Conservation (phyloP, 495 filamentous ascomycete genomes). For the Trichoderma erinaceum region DNA sequence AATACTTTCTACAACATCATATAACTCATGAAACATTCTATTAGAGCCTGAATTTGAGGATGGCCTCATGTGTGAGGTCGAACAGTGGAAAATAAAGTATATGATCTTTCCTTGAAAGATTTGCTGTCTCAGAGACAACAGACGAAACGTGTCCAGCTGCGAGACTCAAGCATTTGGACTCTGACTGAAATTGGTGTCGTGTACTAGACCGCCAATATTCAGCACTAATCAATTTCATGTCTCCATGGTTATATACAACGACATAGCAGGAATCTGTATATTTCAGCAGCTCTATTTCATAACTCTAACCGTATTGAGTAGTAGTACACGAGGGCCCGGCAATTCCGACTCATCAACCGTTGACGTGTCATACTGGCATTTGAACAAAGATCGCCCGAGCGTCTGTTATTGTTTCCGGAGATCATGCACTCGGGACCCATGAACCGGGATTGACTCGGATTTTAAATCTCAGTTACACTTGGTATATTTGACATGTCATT, state of each 20-base stretch:
- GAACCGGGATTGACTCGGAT: constrained; percentile 2
- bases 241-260: constrained; percentile 13
- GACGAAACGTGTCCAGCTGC: constrained; percentile 23
- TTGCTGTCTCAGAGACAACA: constrained; percentile 26
- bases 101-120: constrained; percentile 49
- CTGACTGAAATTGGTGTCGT: constrained; percentile 31
- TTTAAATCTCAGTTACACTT: constrained; percentile 12
- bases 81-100: constrained; percentile 50
- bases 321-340: constrained; percentile 24
- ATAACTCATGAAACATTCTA: constrained; percentile 44
- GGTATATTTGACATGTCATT: constrained; percentile 5
- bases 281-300: constrained; percentile 42
- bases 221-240: constrained; percentile 18
- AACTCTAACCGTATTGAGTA: constrained; percentile 34
- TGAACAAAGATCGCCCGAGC: constrained; percentile 20
- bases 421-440: constrained; percentile 20
- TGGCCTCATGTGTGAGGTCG: constrained; percentile 51
- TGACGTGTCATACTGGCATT: constrained; percentile 18
- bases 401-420: constrained; percentile 21
- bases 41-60: constrained; percentile 53
- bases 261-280: constrained; percentile 21
- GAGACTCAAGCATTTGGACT: constrained; percentile 27
- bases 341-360: constrained; percentile 24
- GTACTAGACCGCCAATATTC: constrained; percentile 29
- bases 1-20: constrained; percentile 33